Conservation (phyloP, 805 yeast species). For the Candida golubevii region DNA sequence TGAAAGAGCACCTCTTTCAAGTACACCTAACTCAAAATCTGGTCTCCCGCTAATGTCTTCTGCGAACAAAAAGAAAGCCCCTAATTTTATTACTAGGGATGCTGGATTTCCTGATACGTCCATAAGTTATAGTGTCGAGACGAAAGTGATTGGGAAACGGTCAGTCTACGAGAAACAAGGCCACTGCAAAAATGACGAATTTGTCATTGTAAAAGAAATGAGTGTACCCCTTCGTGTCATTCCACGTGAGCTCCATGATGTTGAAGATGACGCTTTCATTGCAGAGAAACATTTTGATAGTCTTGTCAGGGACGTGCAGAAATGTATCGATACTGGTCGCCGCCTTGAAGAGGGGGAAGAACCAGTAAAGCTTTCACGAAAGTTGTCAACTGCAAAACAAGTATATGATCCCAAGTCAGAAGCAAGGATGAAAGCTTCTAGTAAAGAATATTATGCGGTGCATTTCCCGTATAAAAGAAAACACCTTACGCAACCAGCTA, state of each 20-base stretch:
- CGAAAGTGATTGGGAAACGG: conserved; percentile 23
- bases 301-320: conserved; percentile 14
- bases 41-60: not conserved
- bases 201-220: conserved; percentile 22
- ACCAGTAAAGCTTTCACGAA: conserved; percentile 1
- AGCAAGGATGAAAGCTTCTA: not conserved
- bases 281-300: conserved; percentile 16
- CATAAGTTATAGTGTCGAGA: conserved; percentile 26
- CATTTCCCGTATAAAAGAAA: conserved; percentile 21
- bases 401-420: conserved; percentile 7
- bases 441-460: conserved; percentile 12
- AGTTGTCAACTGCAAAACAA: conserved; percentile 16
- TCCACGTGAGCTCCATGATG: conserved; percentile 12
- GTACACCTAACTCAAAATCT: not conserved
- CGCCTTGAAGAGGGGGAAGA: conserved; percentile 8
- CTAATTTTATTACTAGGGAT: conserved; percentile 20
- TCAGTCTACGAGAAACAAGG: conserved; percentile 17
- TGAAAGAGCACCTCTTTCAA: conserved; percentile 2
- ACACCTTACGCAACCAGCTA: conserved; percentile 19
- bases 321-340: conserved; percentile 3
- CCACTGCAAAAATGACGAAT: conserved; percentile 17
- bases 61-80: conserved; percentile 4
- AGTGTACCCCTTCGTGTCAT: conserved; percentile 22
- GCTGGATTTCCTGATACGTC: conserved; percentile 26
- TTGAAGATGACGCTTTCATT: conserved; percentile 8